phyloP scores from a whole-genome alignment of 1,284 basidiomycete species.

The Malassezia vespertilionis region DNA sequence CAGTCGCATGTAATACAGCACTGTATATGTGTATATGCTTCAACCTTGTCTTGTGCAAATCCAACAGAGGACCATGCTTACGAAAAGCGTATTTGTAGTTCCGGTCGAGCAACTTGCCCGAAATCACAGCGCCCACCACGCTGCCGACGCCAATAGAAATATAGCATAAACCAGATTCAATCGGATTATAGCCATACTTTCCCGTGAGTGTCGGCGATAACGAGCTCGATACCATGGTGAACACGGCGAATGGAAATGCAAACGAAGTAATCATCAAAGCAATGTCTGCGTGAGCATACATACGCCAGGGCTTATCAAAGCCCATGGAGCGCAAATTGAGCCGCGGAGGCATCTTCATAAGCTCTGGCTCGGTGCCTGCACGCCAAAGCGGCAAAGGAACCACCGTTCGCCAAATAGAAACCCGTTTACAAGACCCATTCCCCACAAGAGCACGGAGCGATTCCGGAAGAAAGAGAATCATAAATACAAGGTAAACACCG shows the following conservation, averaged over 20 bases:
- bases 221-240: constrained; percentile 59
- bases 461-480: constrained; percentile 57
- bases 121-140: constrained; percentile 10
- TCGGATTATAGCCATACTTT: constrained; percentile 57
- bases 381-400: not conserved
- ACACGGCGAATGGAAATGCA: constrained; percentile 56
- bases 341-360: constrained; percentile 15
- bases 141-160: constrained; percentile 54
- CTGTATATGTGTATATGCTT: not conserved
- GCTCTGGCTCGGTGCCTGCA: constrained; percentile 1
- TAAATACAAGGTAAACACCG: constrained; percentile 53
- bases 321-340: constrained; percentile 23
- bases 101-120: constrained; percentile 16
- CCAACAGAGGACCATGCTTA: constrained; percentile 5
- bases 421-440: constrained; percentile 31
- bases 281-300: constrained; percentile 27
- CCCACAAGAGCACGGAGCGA: constrained; percentile 52
- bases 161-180: constrained; percentile 61
- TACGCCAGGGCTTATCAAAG: constrained; percentile 24
- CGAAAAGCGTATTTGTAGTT: constrained; percentile 5
- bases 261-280: constrained; percentile 50
- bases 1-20: not conserved
- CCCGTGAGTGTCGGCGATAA: constrained; percentile 57
- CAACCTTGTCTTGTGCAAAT: constrained; percentile 8
- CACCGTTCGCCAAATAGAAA: constrained; percentile 13